Evolutionary conservation across 1,284 basidiomycete genomes (phyloP).

Genomic region (Athelia psychrophila): DNA sequence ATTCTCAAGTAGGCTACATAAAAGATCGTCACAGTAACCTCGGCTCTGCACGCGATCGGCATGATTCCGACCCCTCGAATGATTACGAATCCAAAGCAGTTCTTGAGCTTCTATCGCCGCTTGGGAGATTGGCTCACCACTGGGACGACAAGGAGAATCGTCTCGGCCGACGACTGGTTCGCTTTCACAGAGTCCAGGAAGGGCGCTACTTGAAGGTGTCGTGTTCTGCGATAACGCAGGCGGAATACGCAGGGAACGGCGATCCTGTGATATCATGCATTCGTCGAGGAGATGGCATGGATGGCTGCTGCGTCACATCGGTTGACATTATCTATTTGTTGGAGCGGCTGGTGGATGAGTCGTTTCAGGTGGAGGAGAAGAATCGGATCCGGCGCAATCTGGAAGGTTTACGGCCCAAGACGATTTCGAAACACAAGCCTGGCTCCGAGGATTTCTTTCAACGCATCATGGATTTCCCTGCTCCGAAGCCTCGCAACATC

Average conservation of each 20-base stretch:
- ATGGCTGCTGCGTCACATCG: conserved; percentile 86
- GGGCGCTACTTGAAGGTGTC: conserved; percentile 61
- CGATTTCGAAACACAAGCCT: conserved; percentile 83
- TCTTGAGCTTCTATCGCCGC: conserved; percentile 54
- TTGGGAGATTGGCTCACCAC: conserved; percentile 46
- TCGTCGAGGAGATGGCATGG: conserved; percentile 69
- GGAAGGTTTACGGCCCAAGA: conserved; percentile 89
- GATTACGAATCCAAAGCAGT: conserved; percentile 46
- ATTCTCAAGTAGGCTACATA: not conserved
- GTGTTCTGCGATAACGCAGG: conserved; percentile 57
- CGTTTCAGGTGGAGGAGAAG: conserved; percentile 94
- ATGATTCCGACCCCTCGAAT: not conserved
- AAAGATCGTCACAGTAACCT: not conserved
- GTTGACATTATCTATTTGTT: conserved; percentile 94
- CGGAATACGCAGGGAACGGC: conserved; percentile 47
- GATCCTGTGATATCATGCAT: conserved; percentile 87
- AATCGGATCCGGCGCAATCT: conserved; percentile 93
- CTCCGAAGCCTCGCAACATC: conserved; percentile 93
- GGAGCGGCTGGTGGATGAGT: conserved; percentile 80
- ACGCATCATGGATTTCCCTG: conserved; percentile 92
- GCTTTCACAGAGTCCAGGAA: conserved; percentile 61
- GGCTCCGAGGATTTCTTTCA: conserved; percentile 88
- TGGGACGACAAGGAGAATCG: conserved; percentile 59
- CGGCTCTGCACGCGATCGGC: not conserved
- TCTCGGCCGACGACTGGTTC: conserved; percentile 69